Conservation (phyloP, 768 basidiomycete genomes). For the Pholiota microspora region DNA sequence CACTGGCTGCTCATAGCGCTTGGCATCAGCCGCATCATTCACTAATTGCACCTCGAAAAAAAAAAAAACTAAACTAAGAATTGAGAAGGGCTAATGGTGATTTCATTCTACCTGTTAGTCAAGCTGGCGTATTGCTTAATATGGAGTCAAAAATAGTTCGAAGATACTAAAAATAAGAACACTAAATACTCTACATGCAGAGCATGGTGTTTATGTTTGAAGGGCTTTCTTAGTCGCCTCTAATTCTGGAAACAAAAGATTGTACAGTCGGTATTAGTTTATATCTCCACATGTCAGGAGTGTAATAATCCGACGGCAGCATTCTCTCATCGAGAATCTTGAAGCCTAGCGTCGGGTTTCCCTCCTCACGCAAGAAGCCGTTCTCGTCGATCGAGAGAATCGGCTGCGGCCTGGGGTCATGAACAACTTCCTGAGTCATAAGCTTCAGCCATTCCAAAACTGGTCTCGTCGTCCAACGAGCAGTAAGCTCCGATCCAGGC, state of each 20-base stretch:
- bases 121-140: no score
- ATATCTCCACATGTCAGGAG: not conserved
- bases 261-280: not conserved
- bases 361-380: slow-evolving; percentile 60
- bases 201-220: no score
- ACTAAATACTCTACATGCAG: no score
- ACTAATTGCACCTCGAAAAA: no score
- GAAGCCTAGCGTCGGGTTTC: slow-evolving; percentile 52
- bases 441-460: slow-evolving; percentile 69
- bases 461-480: slow-evolving; percentile 66
- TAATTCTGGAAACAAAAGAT: not conserved
- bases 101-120: no score
- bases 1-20: no score
- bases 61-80: no score
- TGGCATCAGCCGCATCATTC: no score
- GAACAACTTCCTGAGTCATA: slow-evolving; percentile 47
- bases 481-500: slow-evolving; percentile 32
- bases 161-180: no score
- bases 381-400: slow-evolving; percentile 43
- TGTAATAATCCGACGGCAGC: not conserved
- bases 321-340: slow-evolving; percentile 42
- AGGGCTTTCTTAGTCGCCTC: not conserved
- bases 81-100: no score
- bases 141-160: no score
- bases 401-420: slow-evolving; percentile 23